Conservation (phyloP, 148 eudicot genomes). For the Spergularia bocconei region DNA sequence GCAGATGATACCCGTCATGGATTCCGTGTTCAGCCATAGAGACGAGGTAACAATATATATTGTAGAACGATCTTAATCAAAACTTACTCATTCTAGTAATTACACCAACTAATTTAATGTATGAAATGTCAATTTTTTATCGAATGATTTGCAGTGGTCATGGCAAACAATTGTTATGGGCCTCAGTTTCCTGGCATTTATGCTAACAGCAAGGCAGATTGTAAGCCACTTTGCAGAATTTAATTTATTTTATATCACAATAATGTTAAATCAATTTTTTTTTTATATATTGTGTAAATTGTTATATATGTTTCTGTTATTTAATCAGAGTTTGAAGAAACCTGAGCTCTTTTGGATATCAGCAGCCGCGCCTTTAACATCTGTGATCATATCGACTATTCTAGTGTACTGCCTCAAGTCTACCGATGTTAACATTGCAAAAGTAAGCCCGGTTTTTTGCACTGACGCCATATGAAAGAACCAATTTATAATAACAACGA, state of each 20-base stretch:
- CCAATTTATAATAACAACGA: not conserved
- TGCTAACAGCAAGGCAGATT: slow-evolving; percentile 62
- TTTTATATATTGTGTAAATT: not conserved
- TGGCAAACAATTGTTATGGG: slow-evolving; percentile 89
- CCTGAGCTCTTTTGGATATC: slow-evolving; percentile 82
- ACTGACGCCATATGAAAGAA: not conserved
- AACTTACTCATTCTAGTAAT: too few species aligned
- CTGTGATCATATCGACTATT: slow-evolving; percentile 69
- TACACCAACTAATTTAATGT: too few species aligned
- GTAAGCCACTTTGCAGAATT: slow-evolving; percentile 39
- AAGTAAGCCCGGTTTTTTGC: slow-evolving; percentile 40
- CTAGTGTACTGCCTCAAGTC: slow-evolving; percentile 52
- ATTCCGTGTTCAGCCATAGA: slow-evolving; percentile 55
- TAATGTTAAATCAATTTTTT: too few species aligned
- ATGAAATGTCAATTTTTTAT: too few species aligned
- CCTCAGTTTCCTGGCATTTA: slow-evolving; percentile 51
- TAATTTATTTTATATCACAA: too few species aligned
- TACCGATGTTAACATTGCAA: slow-evolving; percentile 43
- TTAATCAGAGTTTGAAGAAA: slow-evolving; percentile 55
- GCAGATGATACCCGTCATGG: slow-evolving; percentile 67
- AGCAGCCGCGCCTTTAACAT: slow-evolving; percentile 84
- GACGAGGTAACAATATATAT: slow-evolving; percentile 50
- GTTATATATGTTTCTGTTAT: not conserved
- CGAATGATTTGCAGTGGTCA: slow-evolving; percentile 66
- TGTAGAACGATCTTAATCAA: too few species aligned